These are phyloP conservation scores for Tetraselmis chui DNA, from an alignment of 139 green algal species.

Conservation along the genomic window DNA sequence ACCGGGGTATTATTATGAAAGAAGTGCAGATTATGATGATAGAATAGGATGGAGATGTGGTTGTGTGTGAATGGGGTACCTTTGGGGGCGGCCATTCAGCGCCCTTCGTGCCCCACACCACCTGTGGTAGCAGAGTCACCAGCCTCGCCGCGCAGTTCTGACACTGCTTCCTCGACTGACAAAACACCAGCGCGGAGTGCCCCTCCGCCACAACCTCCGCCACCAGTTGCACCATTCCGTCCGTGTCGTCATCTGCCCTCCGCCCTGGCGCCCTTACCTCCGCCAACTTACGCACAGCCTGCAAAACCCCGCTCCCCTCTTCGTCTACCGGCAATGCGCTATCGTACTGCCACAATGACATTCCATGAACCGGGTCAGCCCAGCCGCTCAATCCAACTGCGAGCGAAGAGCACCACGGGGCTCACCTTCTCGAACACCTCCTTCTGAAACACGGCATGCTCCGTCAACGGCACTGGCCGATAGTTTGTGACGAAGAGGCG, in stretches of 20 bases:
- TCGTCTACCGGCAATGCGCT: too few relatives aligned
- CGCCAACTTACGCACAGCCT: too few relatives aligned
- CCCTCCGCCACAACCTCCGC: constrained; percentile 33
- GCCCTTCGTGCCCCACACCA: background rate
- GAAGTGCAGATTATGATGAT: too few relatives aligned
- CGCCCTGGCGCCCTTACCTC: too few relatives aligned
- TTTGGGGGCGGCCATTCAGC: background rate
- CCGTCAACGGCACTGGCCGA: constrained; percentile 42
- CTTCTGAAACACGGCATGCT: constrained; percentile 57
- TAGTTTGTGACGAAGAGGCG: constrained; percentile 49
- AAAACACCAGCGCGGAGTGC: constrained; percentile 58
- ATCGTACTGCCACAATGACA: too few relatives aligned
- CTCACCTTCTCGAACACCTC: constrained; percentile 29
- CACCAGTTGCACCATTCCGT: constrained; percentile 26
- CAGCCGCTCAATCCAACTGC: too few relatives aligned
- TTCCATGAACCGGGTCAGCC: too few relatives aligned
- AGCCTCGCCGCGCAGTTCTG: constrained; percentile 13
- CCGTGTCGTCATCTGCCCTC: constrained; percentile 6
- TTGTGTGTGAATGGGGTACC: too few relatives aligned
- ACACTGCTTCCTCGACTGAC: constrained; percentile 12
- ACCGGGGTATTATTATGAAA: too few relatives aligned
- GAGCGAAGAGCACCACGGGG: too few relatives aligned
- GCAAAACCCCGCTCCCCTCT: too few relatives aligned
- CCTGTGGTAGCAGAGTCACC: constrained; percentile 11
- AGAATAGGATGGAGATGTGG: too few relatives aligned